Evolutionary conservation across 129 eudicot genomes (phyloP), one percentile per base, ranked within the genome.

Genomic region (Ambrosia artemisiifolia): DNA sequence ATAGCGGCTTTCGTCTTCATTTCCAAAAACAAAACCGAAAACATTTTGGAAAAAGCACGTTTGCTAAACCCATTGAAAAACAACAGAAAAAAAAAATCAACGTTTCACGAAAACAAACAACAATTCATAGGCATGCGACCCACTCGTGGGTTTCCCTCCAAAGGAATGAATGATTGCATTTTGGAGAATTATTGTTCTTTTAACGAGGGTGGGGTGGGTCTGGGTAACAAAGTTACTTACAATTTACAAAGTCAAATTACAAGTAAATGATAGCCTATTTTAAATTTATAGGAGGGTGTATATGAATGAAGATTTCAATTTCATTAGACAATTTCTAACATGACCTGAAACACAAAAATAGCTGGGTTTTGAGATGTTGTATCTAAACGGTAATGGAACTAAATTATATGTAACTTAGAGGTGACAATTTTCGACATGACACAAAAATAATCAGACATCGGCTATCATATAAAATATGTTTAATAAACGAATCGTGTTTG

Each of bases 121-220:
- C 33, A 64, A 50, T 49, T 34, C 16, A 38, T 28, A 51, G 55
- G 65, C 72, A 65, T 38, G 55, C 72, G 4, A 63, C 77, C 62
- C 70, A 64, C 78, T 42, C 57, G 55, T 42, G 76, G 14, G 14
- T 18, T 46, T 61, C 11, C 48, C 46, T 16, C 47, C 14, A 44
- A 30, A 5, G 4, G 24, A 73, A 61, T 72, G 32, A 73, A 46
- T 50, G 30, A 6, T 24, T 63, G 35, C 19, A 74, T 14, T 3
- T 54, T 38, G 28, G 11, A 36, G 53, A n/a, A 20, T 18, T 55
- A 55, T 67, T 30, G 72, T 40, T 38, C 5, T 5, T 55, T 35
- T 32, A 48, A n/a, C 14, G 14, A 34, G 46, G 32, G 63, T 10
- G 38, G 57, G 18, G 57, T n/a, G 57, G 28, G 57, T n/a, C 16